These are phyloP conservation scores for Pistacia atlantica DNA, from an alignment of 345 rosid species.

Conservation along the genomic window DNA sequence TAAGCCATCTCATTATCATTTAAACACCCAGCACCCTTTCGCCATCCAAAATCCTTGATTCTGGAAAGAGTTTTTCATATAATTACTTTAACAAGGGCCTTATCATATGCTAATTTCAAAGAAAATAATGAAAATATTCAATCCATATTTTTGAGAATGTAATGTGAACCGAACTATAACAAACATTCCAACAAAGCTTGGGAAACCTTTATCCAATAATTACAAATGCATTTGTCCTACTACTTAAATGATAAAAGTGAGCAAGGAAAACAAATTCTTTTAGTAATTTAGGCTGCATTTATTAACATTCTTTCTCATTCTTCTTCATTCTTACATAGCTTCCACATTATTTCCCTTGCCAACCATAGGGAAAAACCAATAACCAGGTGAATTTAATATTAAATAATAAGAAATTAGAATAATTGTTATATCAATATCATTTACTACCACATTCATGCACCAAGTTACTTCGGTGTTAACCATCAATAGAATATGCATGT, in stretches of 20 bases:
- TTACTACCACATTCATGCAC: background rate
- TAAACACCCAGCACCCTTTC: slow-evolving; percentile 39
- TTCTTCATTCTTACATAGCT: background rate
- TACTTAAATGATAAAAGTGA: slow-evolving; percentile 7
- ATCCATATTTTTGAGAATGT: background rate
- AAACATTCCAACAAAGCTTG: background rate
- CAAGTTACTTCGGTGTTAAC: background rate
- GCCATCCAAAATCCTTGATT: slow-evolving; percentile 52
- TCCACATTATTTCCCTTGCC: background rate
- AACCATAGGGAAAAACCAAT: background rate
- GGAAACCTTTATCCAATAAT: background rate
- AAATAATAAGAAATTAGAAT: background rate
- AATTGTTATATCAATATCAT: background rate
- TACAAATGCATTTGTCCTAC: slow-evolving; percentile 2
- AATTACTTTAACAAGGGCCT: slow-evolving; percentile 2
- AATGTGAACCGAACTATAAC: background rate
- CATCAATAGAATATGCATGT: background rate
- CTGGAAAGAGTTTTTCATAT: slow-evolving; percentile 32
- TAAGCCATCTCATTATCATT: slow-evolving; percentile 38
- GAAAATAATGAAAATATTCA: slow-evolving; percentile 6
- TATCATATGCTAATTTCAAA: background rate
- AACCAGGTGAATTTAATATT: background rate
- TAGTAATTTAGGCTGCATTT: background rate
- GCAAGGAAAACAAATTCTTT: background rate
- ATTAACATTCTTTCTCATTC: background rate